phyloP scores from a whole-genome alignment of 2,329 filamentous ascomycete species.

The Lachnellula arida region DNA sequence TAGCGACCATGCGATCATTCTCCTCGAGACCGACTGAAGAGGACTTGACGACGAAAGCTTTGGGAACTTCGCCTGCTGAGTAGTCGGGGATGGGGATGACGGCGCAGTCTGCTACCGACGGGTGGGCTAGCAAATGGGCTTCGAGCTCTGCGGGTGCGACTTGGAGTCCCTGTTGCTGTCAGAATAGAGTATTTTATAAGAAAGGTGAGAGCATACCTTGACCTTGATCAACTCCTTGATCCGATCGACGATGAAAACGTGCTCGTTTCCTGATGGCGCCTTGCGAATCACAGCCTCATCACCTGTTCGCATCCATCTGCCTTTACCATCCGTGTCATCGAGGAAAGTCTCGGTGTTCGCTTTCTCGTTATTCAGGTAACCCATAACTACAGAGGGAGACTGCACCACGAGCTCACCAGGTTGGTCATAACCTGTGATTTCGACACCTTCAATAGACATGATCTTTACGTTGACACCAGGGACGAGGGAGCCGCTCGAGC shows the following conservation, averaged over 20 bases:
- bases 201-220: conserved; percentile 41
- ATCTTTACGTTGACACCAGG: conserved; percentile 63
- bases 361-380: conserved; percentile 82
- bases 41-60: conserved; percentile 9
- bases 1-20: conserved; percentile 45
- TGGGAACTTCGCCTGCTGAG: conserved; percentile 50
- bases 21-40: conserved; percentile 43
- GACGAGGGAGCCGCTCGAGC: conserved; percentile 67
- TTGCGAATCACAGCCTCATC: conserved; percentile 55
- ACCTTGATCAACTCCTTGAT: conserved; percentile 77
- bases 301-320: conserved; percentile 76
- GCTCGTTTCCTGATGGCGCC: conserved; percentile 59
- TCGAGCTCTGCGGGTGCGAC: conserved; percentile 82
- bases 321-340: conserved; percentile 55
- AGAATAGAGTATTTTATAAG: background rate
- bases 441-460: conserved; percentile 61
- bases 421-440: conserved; percentile 65
- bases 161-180: conserved; percentile 60
- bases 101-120: conserved; percentile 70
- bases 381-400: conserved; percentile 70
- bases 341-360: conserved; percentile 78
- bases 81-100: conserved; percentile 69
- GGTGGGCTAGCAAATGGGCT: conserved; percentile 70
- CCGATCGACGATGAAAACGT: conserved; percentile 80
- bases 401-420: conserved; percentile 80